These are phyloP conservation scores for Sporothrix brasiliensis DNA, from an alignment of 2,329 filamentous ascomycete species.

Conservation along the genomic window DNA sequence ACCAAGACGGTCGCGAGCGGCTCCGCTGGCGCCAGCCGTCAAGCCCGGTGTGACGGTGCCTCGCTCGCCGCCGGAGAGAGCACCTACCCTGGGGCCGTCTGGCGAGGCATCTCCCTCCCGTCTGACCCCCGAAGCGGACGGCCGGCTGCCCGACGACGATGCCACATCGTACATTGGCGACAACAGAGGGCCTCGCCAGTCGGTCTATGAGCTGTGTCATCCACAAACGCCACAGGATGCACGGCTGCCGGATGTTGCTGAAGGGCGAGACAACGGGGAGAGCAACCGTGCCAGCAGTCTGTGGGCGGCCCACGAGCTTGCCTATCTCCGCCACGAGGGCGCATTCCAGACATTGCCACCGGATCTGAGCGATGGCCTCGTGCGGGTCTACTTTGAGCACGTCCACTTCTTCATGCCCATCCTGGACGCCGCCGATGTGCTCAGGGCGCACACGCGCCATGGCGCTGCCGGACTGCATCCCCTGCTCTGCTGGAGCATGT, in stretches of 20 bases:
- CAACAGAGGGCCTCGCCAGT: conserved; percentile 18
- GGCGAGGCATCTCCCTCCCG: neutral
- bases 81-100: neutral
- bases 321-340: conserved; percentile 14
- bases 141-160: conserved; percentile 16
- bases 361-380: conserved; percentile 9
- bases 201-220: conserved; percentile 16
- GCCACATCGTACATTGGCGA: conserved; percentile 18
- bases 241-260: neutral
- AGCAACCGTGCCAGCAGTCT: neutral
- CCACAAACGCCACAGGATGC: conserved; percentile 20
- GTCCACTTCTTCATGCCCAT: conserved; percentile 39
- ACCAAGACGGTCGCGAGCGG: neutral
- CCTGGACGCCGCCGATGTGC: conserved; percentile 36
- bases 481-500: conserved; percentile 41
- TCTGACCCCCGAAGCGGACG: conserved; percentile 11
- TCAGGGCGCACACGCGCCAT: conserved; percentile 31
- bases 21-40: neutral
- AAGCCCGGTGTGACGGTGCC: neutral
- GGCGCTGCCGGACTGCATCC: conserved; percentile 33
- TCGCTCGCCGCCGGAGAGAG: neutral
- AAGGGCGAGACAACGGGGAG: neutral
- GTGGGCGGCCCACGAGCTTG: conserved; percentile 2
- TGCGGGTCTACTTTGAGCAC: conserved; percentile 39
- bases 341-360: conserved; percentile 1